These are phyloP conservation scores for Cantharellus cinnabarinus DNA, from an alignment of 768 basidiomycete genomes.

Conservation along the genomic window DNA sequence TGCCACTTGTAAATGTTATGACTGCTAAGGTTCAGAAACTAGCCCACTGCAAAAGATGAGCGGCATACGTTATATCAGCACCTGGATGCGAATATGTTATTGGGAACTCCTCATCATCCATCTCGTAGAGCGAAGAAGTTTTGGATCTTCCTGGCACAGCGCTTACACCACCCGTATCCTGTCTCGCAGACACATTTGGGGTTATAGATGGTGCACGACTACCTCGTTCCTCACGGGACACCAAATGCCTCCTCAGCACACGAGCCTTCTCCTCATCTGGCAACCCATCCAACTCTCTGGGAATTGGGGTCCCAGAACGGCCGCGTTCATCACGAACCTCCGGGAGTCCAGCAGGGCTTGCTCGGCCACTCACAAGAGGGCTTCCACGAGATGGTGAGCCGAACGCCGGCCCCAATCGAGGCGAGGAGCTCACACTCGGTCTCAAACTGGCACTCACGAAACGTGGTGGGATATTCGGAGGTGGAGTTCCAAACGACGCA, in stretches of 20 bases:
- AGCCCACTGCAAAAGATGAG: conserved; percentile 9
- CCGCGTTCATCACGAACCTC: background rate
- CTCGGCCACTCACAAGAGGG: background rate
- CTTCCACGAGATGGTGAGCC: background rate
- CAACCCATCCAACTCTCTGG: conserved; percentile 29
- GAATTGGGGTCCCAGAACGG: background rate
- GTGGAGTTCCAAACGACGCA: too few relatives aligned
- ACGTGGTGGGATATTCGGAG: too few relatives aligned
- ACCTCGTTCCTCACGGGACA: conserved; percentile 46
- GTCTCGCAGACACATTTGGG: background rate
- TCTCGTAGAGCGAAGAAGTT: conserved; percentile 11
- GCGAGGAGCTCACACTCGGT: too few relatives aligned
- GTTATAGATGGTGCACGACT: conserved; percentile 2
- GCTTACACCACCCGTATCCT: too few relatives aligned
- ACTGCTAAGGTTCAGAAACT: conserved; percentile 20
- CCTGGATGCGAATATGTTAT: conserved; percentile 41
- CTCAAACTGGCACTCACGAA: too few relatives aligned
- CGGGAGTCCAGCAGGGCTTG: too few relatives aligned
- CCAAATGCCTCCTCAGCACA: conserved; percentile 61
- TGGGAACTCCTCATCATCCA: conserved; percentile 57
- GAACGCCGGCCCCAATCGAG: background rate
- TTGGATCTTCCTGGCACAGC: background rate
- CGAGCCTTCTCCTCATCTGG: conserved; percentile 70
- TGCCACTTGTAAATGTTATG: conserved; percentile 96
- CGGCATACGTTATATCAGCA: conserved; percentile 75